Evolutionary conservation across 2,329 filamentous ascomycete genomes (phyloP), one percentile per base, ranked within the genome.

Genomic region (Colletotrichum sp.): DNA sequence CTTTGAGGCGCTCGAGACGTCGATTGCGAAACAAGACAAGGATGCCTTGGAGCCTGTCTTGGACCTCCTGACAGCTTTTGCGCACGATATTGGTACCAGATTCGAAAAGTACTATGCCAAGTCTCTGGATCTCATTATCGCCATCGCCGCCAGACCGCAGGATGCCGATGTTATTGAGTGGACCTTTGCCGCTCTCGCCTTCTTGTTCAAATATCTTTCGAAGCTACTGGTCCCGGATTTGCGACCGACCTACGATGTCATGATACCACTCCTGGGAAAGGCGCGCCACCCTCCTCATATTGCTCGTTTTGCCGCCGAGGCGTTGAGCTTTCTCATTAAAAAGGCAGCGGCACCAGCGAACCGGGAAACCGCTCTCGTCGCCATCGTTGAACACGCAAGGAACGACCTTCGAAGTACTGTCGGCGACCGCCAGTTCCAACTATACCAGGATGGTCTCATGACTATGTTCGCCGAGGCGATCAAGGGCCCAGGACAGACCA

Each of bases 151-250:
- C 70, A 94, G 92, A 80, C 92, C 95, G 69, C 90, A 94, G 72
- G 94, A 95, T 81, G 93, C 95, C 30, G 95, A 96, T 78, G 96
- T 98, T n/a, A 95, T 99, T 67, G 97, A 99, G 86, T 99, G 96
- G 96, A 96, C 95, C 67, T 99, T 99, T 86, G 95, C 94, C 15
- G 96, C 95, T 80, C 89, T 99, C 72, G 96, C 97, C 62, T 99
- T 98, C 89, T 89, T 99, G 55, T 98, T 99, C 91, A 99, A 99
- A 83, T 99, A 99, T 82, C 91, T 99, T 7, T 98, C 96, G 3
- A 93, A 95, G 78, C 90, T 99, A 1, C 86, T 99, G 26, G 94
- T 97, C 0, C 94, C 95, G 6, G 95, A 99, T 82, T 86, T 99
- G 78, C 90, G 95, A 77, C 95, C 96, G 63, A 93, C 98, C 3